Percentiles rank a stretch among this genome's conserved stretches.
Evolutionary conservation across 768 basidiomycete genomes (phyloP).

Genomic region (Hypholoma fasciculare): DNA sequence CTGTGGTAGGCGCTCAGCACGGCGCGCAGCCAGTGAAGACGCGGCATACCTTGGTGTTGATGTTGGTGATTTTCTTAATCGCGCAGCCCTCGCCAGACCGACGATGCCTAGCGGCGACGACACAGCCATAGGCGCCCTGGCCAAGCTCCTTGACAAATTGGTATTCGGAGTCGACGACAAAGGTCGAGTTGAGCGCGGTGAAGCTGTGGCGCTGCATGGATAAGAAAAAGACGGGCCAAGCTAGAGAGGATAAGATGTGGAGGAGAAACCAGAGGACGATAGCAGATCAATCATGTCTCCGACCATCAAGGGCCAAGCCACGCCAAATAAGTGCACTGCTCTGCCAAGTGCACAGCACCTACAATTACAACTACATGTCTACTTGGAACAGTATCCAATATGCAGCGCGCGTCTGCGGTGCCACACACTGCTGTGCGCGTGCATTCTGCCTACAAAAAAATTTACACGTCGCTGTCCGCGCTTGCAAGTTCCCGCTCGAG

Average conservation of each 20-base stretch:
- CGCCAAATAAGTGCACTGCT: constrained; percentile 20
- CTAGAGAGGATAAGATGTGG: constrained; percentile 9
- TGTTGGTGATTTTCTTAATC: constrained; percentile 96
- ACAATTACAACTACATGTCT: neutral
- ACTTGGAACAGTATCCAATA: too few relatives aligned
- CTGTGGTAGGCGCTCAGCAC: constrained; percentile 34
- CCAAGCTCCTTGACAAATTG: constrained; percentile 97
- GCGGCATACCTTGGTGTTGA: constrained; percentile 75
- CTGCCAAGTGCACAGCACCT: neutral
- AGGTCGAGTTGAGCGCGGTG: constrained; percentile 81
- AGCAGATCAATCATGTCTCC: constrained; percentile 17
- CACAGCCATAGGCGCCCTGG: constrained; percentile 93
- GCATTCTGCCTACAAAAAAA: neutral
- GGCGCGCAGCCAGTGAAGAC: neutral
- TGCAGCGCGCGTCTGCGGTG: too few relatives aligned
- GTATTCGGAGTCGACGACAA: constrained; percentile 87
- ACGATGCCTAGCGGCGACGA: constrained; percentile 83
- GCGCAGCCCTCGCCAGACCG: constrained; percentile 86
- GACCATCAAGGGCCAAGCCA: constrained; percentile 20
- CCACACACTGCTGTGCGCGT: neutral
- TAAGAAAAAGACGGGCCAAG: constrained; percentile 4
- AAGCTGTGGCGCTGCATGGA: constrained; percentile 77
- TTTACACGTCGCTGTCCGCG: constrained; percentile 50
- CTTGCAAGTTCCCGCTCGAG: constrained; percentile 86
- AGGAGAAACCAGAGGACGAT: constrained; percentile 3